These are phyloP conservation scores for Penicillium sp. DNA, from an alignment of 2,329 filamentous ascomycete species.

Conservation along the genomic window DNA sequence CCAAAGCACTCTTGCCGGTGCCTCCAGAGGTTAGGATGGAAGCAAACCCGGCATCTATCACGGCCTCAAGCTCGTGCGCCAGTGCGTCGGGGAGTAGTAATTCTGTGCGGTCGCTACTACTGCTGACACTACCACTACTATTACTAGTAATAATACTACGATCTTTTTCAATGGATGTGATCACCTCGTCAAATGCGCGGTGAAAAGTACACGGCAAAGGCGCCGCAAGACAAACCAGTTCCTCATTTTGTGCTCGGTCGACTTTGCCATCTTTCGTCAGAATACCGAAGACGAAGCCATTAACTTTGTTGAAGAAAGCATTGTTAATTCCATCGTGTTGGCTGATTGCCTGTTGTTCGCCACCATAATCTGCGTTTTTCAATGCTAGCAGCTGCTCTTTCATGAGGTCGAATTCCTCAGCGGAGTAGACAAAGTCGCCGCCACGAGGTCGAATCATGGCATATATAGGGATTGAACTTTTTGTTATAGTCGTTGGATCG, in stretches of 20 bases:
- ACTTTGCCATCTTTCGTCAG: slow-evolving; percentile 31
- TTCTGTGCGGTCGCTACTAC: not conserved
- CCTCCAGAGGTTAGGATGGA: slow-evolving; percentile 49
- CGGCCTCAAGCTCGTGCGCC: slow-evolving; percentile 24
- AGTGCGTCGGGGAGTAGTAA: not conserved
- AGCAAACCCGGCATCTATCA: slow-evolving; percentile 44
- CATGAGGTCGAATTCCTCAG: not conserved
- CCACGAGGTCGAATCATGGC: slow-evolving; percentile 48
- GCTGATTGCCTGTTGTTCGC: not conserved
- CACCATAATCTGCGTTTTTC: not conserved
- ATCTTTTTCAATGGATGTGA: not conserved
- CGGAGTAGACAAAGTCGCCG: not conserved
- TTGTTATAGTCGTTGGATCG: slow-evolving; percentile 21
- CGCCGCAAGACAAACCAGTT: slow-evolving; percentile 40
- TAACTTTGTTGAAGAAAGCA: slow-evolving; percentile 23
- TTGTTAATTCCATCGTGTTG: not conserved
- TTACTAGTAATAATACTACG: not conserved
- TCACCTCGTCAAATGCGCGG: slow-evolving; percentile 49
- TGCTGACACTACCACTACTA: not conserved
- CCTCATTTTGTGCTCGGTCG: slow-evolving; percentile 38
- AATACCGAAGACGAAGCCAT: slow-evolving; percentile 53
- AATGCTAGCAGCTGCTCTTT: not conserved
- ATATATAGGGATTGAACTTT: slow-evolving; percentile 40
- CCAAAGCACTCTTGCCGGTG: slow-evolving; percentile 29
- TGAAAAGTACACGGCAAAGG: slow-evolving; percentile 52